These are phyloP conservation scores for Xylariaceae sp. DNA, from an alignment of 2,329 filamentous ascomycete genomes.

Conservation along the genomic window DNA sequence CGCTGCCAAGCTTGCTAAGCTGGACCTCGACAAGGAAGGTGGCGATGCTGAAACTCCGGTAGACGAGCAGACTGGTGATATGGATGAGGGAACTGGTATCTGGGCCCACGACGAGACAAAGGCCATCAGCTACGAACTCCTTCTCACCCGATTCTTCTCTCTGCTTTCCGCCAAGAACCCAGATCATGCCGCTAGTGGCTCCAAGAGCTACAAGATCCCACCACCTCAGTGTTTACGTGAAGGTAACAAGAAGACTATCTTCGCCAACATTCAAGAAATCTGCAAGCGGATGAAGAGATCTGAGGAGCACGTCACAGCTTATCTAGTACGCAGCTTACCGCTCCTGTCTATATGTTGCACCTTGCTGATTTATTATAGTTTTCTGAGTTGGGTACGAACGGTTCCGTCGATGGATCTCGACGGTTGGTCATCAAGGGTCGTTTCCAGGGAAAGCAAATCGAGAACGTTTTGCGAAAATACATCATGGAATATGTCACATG, in stretches of 20 bases:
- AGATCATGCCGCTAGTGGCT: slow-evolving; percentile 82
- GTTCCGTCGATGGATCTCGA: slow-evolving; percentile 88
- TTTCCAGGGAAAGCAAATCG: slow-evolving; percentile 99
- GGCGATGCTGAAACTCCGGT: slow-evolving; percentile 43
- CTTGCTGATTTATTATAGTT: slow-evolving; percentile 42
- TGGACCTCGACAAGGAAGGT: slow-evolving; percentile 53
- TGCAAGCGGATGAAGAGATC: slow-evolving; percentile 99
- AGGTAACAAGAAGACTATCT: slow-evolving; percentile 99
- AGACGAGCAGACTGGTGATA: slow-evolving; percentile 63
- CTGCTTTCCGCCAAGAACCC: slow-evolving; percentile 95
- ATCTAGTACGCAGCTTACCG: slow-evolving; percentile 45
- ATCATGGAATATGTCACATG: slow-evolving; percentile 94
- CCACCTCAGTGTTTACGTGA: slow-evolving; percentile 97
- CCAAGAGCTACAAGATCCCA: slow-evolving; percentile 98
- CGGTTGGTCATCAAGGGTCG: slow-evolving; percentile 97
- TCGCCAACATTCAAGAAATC: slow-evolving; percentile 98
- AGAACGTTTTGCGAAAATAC: slow-evolving; percentile 73
- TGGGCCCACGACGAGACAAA: slow-evolving; percentile 79
- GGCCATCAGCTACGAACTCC: slow-evolving; percentile 76
- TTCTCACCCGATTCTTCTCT: slow-evolving; percentile 90
- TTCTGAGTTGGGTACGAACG: slow-evolving; percentile 94
- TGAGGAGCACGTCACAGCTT: slow-evolving; percentile 95
- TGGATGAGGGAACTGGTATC: slow-evolving; percentile 83
- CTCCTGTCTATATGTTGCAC: background rate
- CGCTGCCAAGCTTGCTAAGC: slow-evolving; percentile 57